Conservation (phyloP, 225 moss, liverwort and hornwort species). For the Climacium dendroides region DNA sequence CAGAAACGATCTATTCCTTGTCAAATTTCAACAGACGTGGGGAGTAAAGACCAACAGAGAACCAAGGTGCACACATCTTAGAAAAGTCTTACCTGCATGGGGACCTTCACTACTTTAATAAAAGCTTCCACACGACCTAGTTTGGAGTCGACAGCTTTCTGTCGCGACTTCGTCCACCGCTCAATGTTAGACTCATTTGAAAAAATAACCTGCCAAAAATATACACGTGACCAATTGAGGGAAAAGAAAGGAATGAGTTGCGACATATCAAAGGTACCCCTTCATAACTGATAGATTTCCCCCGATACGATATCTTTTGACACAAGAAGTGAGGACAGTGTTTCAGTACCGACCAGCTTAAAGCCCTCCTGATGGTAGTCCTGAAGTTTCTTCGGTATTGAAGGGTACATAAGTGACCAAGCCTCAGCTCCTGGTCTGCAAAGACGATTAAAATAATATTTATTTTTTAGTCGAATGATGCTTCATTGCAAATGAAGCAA, state of each 20-base stretch:
- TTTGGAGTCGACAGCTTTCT: slow-evolving; percentile 88
- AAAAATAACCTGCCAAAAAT: slow-evolving; percentile 54
- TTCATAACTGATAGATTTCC: background rate
- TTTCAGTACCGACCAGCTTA: slow-evolving; percentile 58
- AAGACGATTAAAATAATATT: background rate
- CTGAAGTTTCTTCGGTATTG: slow-evolving; percentile 64
- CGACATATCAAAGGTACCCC: background rate
- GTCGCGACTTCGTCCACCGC: slow-evolving; percentile 64
- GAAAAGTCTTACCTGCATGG: slow-evolving; percentile 56
- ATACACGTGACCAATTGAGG: background rate
- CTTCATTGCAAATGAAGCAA: background rate
- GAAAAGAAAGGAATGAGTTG: background rate
- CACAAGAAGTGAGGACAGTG: background rate
- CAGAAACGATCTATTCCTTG: background rate
- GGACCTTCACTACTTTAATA: slow-evolving; percentile 45
- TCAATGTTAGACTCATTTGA: slow-evolving; percentile 94
- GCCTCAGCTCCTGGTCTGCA: slow-evolving; percentile 73
- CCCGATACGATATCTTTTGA: background rate
- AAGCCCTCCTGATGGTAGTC: slow-evolving; percentile 61
- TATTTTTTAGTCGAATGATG: background rate
- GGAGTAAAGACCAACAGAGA: background rate
- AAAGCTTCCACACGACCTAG: slow-evolving; percentile 72
- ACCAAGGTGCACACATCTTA: background rate
- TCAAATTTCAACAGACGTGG: background rate
- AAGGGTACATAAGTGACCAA: slow-evolving; percentile 71